A percentile compares a stretch with the other conserved stretches of the same genome.
These are phyloP conservation scores for Yamadazyma aaseri DNA, from an alignment of 1,139 yeast genomes.

Conservation along the genomic window DNA sequence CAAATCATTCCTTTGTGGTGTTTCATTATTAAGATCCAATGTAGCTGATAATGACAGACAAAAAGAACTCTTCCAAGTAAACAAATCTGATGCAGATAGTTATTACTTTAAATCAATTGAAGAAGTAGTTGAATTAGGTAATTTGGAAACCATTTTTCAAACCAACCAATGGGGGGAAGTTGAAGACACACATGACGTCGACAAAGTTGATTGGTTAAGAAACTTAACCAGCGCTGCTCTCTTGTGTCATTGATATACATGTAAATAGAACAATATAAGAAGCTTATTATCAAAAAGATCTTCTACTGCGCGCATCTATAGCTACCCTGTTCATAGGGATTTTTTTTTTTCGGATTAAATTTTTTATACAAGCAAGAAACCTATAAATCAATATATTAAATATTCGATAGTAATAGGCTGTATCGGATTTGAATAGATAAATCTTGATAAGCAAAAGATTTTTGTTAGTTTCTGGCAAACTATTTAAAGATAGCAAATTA, in stretches of 20 bases:
- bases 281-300: too few species aligned
- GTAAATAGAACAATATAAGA: too few species aligned
- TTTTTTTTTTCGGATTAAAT: not conserved
- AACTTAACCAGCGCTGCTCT: conserved; percentile 81
- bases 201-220: conserved; percentile 82
- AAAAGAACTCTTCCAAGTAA: conserved; percentile 33
- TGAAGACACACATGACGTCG: conserved; percentile 97
- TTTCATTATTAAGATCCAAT: conserved; percentile 39
- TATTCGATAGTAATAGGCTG: too few species aligned
- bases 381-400: too few species aligned
- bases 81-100: conserved; percentile 25
- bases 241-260: conserved; percentile 23
- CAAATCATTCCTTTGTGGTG: conserved; percentile 85
- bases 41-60: conserved; percentile 23
- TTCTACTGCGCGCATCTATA: not conserved
- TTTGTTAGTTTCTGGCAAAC: too few species aligned
- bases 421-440: too few species aligned
- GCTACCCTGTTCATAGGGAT: conserved; percentile 1
- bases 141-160: conserved; percentile 80
- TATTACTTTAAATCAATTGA: conserved; percentile 50
- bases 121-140: conserved; percentile 74
- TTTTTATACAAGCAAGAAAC: not conserved
- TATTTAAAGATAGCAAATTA: too few species aligned
- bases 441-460: too few species aligned
- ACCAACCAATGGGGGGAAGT: conserved; percentile 96